Evolutionary conservation across 768 basidiomycete genomes (phyloP).

Genomic region (Calvatia gigantea): DNA sequence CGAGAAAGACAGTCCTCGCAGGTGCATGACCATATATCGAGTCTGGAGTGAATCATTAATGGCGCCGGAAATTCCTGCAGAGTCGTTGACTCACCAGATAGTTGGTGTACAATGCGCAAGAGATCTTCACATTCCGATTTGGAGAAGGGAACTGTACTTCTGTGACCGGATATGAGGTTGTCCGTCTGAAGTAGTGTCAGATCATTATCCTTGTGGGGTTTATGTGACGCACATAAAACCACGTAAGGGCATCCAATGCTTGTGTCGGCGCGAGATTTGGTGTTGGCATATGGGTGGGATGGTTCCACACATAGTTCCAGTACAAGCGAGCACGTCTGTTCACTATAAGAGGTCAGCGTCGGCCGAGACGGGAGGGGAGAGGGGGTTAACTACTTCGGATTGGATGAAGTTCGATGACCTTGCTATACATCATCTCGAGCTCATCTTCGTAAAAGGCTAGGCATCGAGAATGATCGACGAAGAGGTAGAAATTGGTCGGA

Average conservation of each 20-base stretch:
- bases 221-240: conserved; percentile 37
- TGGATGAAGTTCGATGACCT: conserved; percentile 24
- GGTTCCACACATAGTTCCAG: conserved; percentile 49
- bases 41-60: conserved; percentile 18
- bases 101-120: conserved; percentile 32
- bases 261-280: conserved; percentile 41
- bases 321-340: conserved; percentile 45
- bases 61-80: background rate
- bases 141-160: conserved; percentile 48
- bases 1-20: conserved; percentile 41
- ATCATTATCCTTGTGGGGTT: background rate
- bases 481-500: conserved; percentile 29
- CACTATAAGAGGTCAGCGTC: conserved; percentile 22
- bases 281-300: conserved; percentile 42
- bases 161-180: conserved; percentile 42
- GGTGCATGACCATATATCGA: conserved; percentile 30
- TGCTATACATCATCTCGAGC: conserved; percentile 14
- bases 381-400: conserved; percentile 13
- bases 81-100: conserved; percentile 24
- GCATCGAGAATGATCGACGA: conserved; percentile 45
- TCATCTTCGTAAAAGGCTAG: conserved; percentile 42
- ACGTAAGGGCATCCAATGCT: conserved; percentile 46
- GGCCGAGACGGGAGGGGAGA: background rate
- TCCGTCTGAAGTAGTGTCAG: conserved; percentile 31
- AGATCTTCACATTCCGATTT: conserved; percentile 52